Base-by-base conservation (phyloP, 768 basidiomycete genomes). In the Suillus subalutaceus region DNA sequence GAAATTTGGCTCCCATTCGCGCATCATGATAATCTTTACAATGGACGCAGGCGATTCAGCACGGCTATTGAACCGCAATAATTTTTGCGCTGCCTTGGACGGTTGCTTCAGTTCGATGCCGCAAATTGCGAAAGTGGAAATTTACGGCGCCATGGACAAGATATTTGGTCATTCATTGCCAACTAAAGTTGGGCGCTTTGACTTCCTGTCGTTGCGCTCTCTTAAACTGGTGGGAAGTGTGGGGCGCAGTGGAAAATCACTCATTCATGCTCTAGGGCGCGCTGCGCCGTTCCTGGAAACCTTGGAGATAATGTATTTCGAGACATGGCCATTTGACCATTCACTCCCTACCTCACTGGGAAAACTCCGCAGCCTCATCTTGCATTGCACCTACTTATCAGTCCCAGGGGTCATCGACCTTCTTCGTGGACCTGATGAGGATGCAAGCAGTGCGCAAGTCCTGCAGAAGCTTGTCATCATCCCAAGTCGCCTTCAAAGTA, bases 351-450 rank as follows among this genome's bases (percentile, higher is more conserved):
- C 38, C 16, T 23, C 23, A 4, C 23, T 59, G 9, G 23, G 15
- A 41, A 59, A 59, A 18, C 38, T 59, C 12, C 58, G 16, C 38
- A 26, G 58, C 58, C 58, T 59, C 38, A 59, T 59, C 58, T 59
- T 58, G 56, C 56, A 58, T 38, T 38, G 56, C 37, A 58, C 37
- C 35, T 58, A 58, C 56, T 58, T 59, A 16, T 59, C 58, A 15
- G 23, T 59, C 13, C 57, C 38, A 40, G 38, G 38, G 23, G 3
- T 26, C 38, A 59, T 59, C 5, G 23, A 26, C 58, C 23, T 59
- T 26, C 38, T 59, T 12, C 58, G 23, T 59, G n/a, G 58, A 38
- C 52, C 56, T 23, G 56, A 12, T 10, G 38, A 41, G 15, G 58
- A 41, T 41, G 58, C 16, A 26, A 18, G 8, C 38, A 59, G 26